Base-by-base conservation (phyloP, 352 stramenopile species). In the Globisporangium acanthophoron region DNA sequence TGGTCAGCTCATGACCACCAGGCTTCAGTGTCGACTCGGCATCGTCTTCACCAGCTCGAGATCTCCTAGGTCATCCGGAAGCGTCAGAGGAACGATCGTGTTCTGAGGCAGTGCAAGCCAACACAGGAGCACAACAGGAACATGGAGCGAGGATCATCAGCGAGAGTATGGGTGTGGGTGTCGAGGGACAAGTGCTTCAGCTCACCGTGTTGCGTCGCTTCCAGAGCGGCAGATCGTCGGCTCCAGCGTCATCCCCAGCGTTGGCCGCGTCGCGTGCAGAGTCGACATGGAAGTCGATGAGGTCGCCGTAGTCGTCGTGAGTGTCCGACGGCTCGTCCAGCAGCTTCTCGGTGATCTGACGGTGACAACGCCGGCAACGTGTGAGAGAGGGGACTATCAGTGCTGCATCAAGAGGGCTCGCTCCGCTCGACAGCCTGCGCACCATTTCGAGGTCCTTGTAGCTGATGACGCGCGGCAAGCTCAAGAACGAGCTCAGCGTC, bases 261-360 rank as follows among this genome's bases (percentile, higher is more conserved):
- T 33, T 64, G 47, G 27, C 78, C 61, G 53, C 70, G 15, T 74
- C 70, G 5, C 80, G 69, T 11, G 80, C 74, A 31, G 80, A 88
- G 41, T 88, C 76, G 8, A 90, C 65, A 39, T 90, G 76, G 29
- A 62, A 82, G 51, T 90, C 80, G 61, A 88, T 88, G 29, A 90
- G 54, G 46, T 88, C 52, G 12, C 61, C 74, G 31, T 88, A 90
- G 46, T 88, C 78, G 1, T 87, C 78, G 15, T 60, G 52, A 16
- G 72, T 53, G 9, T 74, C 61, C 11, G 76, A 67, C 0, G 70
- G 69, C n/a, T 88, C 74, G 33, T 87, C 69, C 3, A 90, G 59
- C 53, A 90, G 59, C 59, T 69, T 77, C 54, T 90, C 76, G 3
- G 80, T 90, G 59, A 90, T 90, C 78, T 89, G 52, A 6, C 12